These are phyloP conservation scores for Phytopythium litorale DNA, from an alignment of 352 stramenopile genomes.

Conservation along the genomic window DNA sequence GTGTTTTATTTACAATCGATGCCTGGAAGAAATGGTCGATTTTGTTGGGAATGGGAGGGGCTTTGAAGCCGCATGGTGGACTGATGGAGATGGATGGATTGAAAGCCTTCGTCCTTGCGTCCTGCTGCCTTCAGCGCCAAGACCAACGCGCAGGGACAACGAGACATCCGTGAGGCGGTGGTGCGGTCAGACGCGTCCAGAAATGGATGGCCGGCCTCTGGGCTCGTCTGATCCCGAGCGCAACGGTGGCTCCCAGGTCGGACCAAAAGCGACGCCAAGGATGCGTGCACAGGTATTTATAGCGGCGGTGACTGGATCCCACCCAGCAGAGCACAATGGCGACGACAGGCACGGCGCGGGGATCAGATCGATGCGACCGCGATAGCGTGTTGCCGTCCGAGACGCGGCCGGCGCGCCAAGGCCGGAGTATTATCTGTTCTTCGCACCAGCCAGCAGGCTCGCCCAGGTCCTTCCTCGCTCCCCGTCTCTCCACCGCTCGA, in stretches of 20 bases:
- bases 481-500: background rate
- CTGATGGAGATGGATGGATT: background rate
- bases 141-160: background rate
- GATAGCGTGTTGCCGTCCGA: background rate
- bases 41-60: background rate
- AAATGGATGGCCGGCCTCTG: background rate
- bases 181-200: background rate
- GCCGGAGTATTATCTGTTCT: conserved; percentile 5
- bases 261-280: background rate
- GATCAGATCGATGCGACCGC: background rate
- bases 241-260: too few species aligned
- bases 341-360: background rate
- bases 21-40: background rate
- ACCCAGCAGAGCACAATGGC: background rate
- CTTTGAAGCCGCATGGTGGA: background rate
- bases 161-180: background rate
- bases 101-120: background rate
- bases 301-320: background rate
- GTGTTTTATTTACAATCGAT: background rate
- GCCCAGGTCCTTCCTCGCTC: background rate
- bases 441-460: background rate
- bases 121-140: background rate
- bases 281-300: background rate
- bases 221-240: background rate
- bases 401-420: background rate